These are phyloP conservation scores for Podaxis sp. DNA, from an alignment of 768 basidiomycete species.

Conservation along the genomic window DNA sequence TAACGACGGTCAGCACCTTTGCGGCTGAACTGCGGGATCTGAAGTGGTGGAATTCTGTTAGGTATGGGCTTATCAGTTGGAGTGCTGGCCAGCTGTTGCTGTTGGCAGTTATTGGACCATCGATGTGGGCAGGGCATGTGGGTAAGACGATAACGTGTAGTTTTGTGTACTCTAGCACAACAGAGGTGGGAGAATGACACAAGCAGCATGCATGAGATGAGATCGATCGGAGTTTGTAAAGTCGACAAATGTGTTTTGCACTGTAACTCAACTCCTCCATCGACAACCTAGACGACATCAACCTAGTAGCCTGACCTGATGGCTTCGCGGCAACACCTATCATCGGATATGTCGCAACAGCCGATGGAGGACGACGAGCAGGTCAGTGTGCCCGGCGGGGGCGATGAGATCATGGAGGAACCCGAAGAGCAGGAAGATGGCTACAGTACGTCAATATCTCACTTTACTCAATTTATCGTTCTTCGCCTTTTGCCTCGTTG, in stretches of 20 bases:
- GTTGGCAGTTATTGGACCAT: conserved; percentile 67
- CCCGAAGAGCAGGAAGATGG: conserved; percentile 72
- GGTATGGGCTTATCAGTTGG: conserved; percentile 72
- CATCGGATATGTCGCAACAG: conserved; percentile 42
- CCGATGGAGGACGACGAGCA: conserved; percentile 61
- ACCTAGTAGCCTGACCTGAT: conserved; percentile 22
- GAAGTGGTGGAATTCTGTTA: conserved; percentile 48
- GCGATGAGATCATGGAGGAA: conserved; percentile 81
- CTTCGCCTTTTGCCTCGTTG: conserved; percentile 7
- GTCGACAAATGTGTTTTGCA: conserved; percentile 2
- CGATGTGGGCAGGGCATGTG: conserved; percentile 44
- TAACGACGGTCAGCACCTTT: conserved; percentile 94
- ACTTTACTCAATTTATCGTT: conserved; percentile 15
- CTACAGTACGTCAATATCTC: conserved; percentile 59
- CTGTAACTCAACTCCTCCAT: neutral
- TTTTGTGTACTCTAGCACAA: conserved; percentile 24
- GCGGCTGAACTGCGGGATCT: conserved; percentile 71
- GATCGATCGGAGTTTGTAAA: conserved; percentile 22
- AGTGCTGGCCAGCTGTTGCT: conserved; percentile 63
- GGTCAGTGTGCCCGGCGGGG: conserved; percentile 53
- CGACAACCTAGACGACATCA: neutral
- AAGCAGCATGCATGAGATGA: conserved; percentile 9
- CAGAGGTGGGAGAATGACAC: neutral
- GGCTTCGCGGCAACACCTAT: conserved; percentile 34
- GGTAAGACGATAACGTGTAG: conserved; percentile 46